A percentile compares a stretch with the other conserved stretches of the same genome.
phyloP scores from a whole-genome alignment of 2,329 filamentous ascomycete genomes.

The Blastomyces gilchristii region DNA sequence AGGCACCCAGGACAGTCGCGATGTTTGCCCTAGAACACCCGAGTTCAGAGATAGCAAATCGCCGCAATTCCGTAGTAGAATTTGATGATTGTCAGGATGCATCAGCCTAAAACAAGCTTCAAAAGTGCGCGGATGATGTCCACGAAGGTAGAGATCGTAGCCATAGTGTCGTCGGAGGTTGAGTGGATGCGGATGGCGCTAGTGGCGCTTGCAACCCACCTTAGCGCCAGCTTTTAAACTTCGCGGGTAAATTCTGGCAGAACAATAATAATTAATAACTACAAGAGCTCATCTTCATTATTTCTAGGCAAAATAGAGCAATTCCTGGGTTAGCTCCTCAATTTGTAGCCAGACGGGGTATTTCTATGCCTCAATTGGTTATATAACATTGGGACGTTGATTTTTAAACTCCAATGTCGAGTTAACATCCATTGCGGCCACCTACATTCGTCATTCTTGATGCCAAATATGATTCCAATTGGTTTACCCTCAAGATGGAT shows the following conservation, averaged over 20 bases:
- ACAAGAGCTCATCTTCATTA: not conserved
- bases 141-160: not conserved
- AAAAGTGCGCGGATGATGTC: not conserved
- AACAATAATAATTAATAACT: not conserved
- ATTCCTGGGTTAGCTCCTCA: not conserved
- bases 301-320: not conserved
- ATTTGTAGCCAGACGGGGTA: not conserved
- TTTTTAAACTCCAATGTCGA: not conserved
- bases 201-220: not conserved
- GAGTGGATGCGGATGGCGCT: not conserved
- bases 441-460: not conserved
- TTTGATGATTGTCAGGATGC: not conserved
- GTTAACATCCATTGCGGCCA: not conserved
- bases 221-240: not conserved
- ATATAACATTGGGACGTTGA: not conserved
- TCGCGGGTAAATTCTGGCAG: not conserved
- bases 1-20: not conserved
- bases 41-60: not conserved
- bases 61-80: not conserved
- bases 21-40: not conserved
- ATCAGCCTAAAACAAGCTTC: not conserved
- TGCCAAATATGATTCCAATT: slow-evolving; percentile 8
- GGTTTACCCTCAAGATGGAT: slow-evolving; percentile 10
- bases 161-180: not conserved
- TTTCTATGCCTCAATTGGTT: not conserved